Evolutionary conservation across 805 yeast genomes (phyloP).

Genomic region (Pichia pseudocactophila): DNA sequence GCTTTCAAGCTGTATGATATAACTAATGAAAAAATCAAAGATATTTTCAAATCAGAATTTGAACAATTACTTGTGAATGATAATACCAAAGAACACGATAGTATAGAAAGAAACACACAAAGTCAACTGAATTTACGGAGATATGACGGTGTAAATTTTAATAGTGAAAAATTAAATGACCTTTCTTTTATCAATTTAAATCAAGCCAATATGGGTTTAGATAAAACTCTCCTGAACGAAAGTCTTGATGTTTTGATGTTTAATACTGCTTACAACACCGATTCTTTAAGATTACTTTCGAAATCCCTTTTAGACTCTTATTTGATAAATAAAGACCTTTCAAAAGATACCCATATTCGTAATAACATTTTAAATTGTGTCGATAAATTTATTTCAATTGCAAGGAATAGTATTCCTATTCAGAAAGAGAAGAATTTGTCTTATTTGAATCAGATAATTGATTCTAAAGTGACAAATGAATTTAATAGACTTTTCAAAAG

Average conservation of each 20-base stretch:
- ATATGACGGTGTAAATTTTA: background rate
- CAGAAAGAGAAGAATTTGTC: background rate
- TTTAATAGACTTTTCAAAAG: slow-evolving; percentile 5
- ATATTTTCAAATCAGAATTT: background rate
- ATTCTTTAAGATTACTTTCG: background rate
- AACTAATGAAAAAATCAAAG: background rate
- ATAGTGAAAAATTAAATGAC: background rate
- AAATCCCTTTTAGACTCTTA: background rate
- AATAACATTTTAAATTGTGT: background rate
- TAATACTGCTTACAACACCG: background rate
- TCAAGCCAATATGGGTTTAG: background rate
- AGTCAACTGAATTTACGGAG: background rate
- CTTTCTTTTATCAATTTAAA: too few relatives aligned
- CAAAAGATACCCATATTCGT: background rate
- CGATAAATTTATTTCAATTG: slow-evolving; percentile 2
- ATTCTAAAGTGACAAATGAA: slow-evolving; percentile 1
- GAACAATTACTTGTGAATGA: background rate
- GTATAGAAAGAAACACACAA: background rate
- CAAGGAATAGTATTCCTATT: slow-evolving; percentile 2
- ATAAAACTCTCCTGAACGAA: background rate
- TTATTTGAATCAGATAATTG: slow-evolving; percentile 7
- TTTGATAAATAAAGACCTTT: background rate
- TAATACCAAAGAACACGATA: background rate
- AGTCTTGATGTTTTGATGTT: background rate
- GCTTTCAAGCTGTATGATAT: slow-evolving; percentile 2